Base-by-base conservation (phyloP, 164 flowering plant genomes). In the Vitis amurensis region DNA sequence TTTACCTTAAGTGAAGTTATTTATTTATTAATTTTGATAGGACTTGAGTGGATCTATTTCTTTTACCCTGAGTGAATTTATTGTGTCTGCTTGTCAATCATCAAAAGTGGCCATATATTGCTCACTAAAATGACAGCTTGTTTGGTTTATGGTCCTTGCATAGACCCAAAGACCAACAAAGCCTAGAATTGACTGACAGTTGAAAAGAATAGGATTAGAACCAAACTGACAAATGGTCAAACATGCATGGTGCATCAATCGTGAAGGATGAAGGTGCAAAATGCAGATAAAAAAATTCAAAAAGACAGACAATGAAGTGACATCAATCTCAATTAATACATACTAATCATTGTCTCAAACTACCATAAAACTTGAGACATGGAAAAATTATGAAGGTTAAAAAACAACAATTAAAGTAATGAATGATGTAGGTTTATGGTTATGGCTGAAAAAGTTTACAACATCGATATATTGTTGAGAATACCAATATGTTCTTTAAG, bases 11-110 rank as follows among this genome's bases (percentile, higher is more conserved):
- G 44, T 37, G 44, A 37, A 37, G 44, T 37, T 6, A 37, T 37
- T 37, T 31, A 31, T 31, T 31, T 37, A 6, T 3, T 37, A 37
- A 37, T 37, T 37, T 37, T 3, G 7, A 37, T 37, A 37, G 44
- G 44, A 37, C 44, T 37, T 37, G 7, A 37, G 44, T 37, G 44
- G 7, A 37, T 37, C 44, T 37, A 37, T 37, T 61, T 44, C 9
- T 16, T 60, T 9, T 61, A 19, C 11, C 47, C 44, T 47, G 9
- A 61, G 44, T 31, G 3, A 13, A 61, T 31, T 31, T 61, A 31
- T 49, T 61, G 37, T 61, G 64, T 61, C 50, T 37, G 16, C 37
- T 61, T 61, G 50, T 7, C 64, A 61, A 61, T 11, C 47, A 13
- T 49, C 56, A 53, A 61, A 61, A 31, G 47, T 61, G 50, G 50